Evolutionary conservation across 176 grass and related monocot species (phyloP).

Genomic region (Aegilops bicornis): DNA sequence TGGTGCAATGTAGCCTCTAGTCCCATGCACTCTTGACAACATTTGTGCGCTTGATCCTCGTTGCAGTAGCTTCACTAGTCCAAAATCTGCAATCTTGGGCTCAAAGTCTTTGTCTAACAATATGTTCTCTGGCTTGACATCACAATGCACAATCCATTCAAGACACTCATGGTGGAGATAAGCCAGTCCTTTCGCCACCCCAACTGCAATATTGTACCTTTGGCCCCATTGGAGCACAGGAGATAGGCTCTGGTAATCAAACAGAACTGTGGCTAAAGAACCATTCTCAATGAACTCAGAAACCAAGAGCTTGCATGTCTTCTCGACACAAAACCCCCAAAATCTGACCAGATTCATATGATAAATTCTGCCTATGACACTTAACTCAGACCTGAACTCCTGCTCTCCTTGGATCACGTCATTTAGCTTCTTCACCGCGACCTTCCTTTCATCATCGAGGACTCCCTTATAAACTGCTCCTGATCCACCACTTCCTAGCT

Average conservation of each 20-base stretch:
- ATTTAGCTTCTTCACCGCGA: conserved; percentile 54
- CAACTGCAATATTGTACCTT: conserved; percentile 58
- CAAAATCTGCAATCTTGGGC: conserved; percentile 66
- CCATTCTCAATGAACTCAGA: conserved; percentile 52
- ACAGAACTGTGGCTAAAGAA: conserved; percentile 42
- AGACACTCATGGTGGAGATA: conserved; percentile 70
- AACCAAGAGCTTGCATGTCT: conserved; percentile 40
- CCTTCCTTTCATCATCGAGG: conserved; percentile 35
- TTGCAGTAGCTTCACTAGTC: conserved; percentile 45
- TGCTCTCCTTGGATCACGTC: conserved; percentile 38
- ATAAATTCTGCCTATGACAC: conserved; percentile 49
- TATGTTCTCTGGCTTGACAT: conserved; percentile 67
- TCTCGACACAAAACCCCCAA: conserved; percentile 47
- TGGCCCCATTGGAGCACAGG: conserved; percentile 32
- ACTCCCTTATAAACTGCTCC: conserved; percentile 21
- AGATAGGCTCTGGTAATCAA: not conserved
- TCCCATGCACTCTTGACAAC: conserved; percentile 47
- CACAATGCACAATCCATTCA: conserved; percentile 74
- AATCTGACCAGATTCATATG: conserved; percentile 57
- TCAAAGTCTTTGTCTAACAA: conserved; percentile 46
- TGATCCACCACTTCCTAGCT: conserved; percentile 46
- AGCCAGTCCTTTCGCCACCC: conserved; percentile 45
- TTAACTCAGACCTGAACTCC: conserved; percentile 58
- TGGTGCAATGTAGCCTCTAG: not conserved
- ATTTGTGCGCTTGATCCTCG: conserved; percentile 3